Evolutionary conservation across 371 early-diverging fungal species (phyloP), one percentile per base, ranked within the genome.

Genomic region (Dinochytrium kinnereticum): DNA sequence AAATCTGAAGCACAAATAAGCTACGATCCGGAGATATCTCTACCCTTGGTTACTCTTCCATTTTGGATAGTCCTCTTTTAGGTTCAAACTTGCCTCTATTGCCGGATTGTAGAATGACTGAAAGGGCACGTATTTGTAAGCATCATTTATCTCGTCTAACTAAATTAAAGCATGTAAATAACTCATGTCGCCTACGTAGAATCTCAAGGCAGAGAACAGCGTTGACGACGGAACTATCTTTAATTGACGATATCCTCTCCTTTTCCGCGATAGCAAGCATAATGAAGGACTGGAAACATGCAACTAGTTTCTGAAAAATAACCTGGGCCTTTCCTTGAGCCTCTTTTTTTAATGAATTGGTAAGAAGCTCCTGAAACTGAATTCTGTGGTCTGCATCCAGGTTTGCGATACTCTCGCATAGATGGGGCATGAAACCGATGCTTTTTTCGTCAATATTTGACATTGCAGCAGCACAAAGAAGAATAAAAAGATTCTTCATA

Each of bases 21-120:
- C 31, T 21, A 44, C 19, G 2, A 3, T 28, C 49, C 2, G 19
- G 59, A 44, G 53, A 34, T n/a, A 3, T 10, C 44, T 49, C 34
- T 66, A 72, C 71, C 80, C 78, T 57, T 91, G 90, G 55, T 87
- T 88, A 49, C 87, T 82, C 71, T 92, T 91, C 72, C 87, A 93
- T 49, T 87, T 88, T 2, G 93, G 92, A 66, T 90, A 92, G 68
- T 94, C 95, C 51, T 93, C 93, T 71, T 92, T 93, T 61, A 93
- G 90, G 49, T 93, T 93, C n/a, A 93, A 74, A 10, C 84, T 80
- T 38, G 90, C 93, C 72, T 93, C 93, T 24, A 94, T 84, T 0
- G 88, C 80, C 31, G 86, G 88, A 72, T 92, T 93, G 78, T 94
- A 94, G 70, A 94, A 94, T 39, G 77, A 76, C 28, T 74, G 70